Evolutionary conservation across 1,284 basidiomycete genomes (phyloP), one percentile per base, ranked within the genome.

Genomic region (Cerrena zonata): DNA sequence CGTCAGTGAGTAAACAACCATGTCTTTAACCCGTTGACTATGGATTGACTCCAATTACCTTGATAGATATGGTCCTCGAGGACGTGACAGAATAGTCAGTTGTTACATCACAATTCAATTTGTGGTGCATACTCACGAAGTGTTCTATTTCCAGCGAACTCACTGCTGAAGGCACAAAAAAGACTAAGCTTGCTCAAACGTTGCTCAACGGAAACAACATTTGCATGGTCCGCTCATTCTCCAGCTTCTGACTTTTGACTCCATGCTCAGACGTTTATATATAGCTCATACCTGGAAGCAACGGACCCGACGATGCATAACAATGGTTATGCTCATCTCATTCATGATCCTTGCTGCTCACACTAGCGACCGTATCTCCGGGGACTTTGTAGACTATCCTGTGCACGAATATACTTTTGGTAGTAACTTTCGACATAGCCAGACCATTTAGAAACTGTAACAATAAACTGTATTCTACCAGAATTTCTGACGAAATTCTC

Each of bases 161-260:
- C 5, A 93, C 93, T 3, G 76, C 89, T 3, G 75, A 88, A 67
- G 95, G 94, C 12, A 76, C 77, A 55, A 91, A 89, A 65, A 84
- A 82, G 68, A 96, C 89, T 7, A 79, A 84, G 54, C 78, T 99
- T 21, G 81, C 86, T 3, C 91, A 97, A 71, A 99, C 95, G 19
- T 74, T 99, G 42, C 69, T 99, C 53, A 99, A 99, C 63, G 95
- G 95, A 10, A 97, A 96, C 72, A 97, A 96, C 61, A 98, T 99
- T 52, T 94, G 93, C 65, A 96, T 99, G 87, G 94, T 95, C 69
- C 56, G 75, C 63, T 49, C 25, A 3, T 13, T 23, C 10, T 34
- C 21, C 15, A 43, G 44, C 12, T 18, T 56, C 24, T 40, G 12
- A 45, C 21, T 15, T 3, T 43, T 25, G 21, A n/a, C 13, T 39